These are phyloP conservation scores for Elsinoe arachidis DNA, from an alignment of 2,329 filamentous ascomycete species.

Conservation along the genomic window DNA sequence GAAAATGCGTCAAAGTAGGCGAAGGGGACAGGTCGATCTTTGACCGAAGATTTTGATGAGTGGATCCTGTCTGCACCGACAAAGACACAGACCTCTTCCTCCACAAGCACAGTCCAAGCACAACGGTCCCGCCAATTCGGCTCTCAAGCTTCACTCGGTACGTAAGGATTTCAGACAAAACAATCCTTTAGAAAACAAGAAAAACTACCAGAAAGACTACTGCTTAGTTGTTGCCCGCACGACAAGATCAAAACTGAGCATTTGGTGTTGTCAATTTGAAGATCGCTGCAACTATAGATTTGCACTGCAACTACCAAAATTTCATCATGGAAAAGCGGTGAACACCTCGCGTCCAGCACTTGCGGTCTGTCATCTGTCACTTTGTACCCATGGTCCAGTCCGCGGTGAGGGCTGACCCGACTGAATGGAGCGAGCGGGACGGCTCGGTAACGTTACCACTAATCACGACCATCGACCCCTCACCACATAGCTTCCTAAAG, in stretches of 20 bases:
- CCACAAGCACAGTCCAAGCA: neutral
- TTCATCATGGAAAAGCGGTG: neutral
- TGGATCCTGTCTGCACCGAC: conserved; percentile 4
- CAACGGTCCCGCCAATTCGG: conserved; percentile 4
- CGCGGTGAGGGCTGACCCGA: neutral
- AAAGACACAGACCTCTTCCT: conserved; percentile 1
- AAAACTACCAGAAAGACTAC: neutral
- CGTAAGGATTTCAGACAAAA: conserved; percentile 4
- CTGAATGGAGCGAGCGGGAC: neutral
- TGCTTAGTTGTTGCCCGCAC: too few relatives aligned
- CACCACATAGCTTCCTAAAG: neutral
- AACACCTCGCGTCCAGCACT: neutral
- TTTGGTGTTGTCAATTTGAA: too few relatives aligned
- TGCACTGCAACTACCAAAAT: neutral
- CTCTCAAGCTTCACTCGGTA: neutral
- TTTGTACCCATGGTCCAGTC: neutral
- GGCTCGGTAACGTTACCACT: neutral
- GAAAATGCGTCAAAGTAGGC: conserved; percentile 4
- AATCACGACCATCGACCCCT: neutral
- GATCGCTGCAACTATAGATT: too few relatives aligned
- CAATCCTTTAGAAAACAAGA: neutral
- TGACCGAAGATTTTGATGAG: conserved; percentile 1
- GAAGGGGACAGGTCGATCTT: conserved; percentile 5
- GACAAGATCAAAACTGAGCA: too few relatives aligned
- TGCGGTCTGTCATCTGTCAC: neutral